phyloP scores from a whole-genome alignment of 257 asterid genomes.

The Avicennia marina region DNA sequence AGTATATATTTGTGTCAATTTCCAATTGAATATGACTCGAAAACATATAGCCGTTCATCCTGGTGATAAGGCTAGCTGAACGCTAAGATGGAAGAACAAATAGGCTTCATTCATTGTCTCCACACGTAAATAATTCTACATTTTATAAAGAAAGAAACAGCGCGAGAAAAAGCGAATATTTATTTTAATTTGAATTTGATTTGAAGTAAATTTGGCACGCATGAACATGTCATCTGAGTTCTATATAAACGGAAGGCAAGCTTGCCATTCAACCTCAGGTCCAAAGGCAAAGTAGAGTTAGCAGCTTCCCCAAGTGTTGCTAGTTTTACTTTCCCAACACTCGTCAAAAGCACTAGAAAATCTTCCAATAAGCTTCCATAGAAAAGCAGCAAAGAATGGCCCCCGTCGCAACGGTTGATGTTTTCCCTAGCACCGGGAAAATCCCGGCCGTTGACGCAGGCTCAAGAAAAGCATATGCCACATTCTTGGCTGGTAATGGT shows the following conservation, averaged over 20 bases:
- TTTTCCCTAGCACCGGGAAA: slow-evolving; percentile 23
- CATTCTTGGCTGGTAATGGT: slow-evolving; percentile 34
- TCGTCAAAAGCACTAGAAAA: not conserved
- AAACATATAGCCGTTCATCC: slow-evolving; percentile 19
- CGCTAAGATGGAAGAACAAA: slow-evolving; percentile 7
- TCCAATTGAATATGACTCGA: slow-evolving; percentile 22
- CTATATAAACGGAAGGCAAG: slow-evolving; percentile 26
- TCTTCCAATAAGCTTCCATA: not conserved
- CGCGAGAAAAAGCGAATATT: too few species aligned
- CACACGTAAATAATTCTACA: slow-evolving; percentile 21
- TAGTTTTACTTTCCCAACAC: slow-evolving; percentile 6
- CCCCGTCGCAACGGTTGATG: slow-evolving; percentile 18
- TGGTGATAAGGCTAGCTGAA: too few species aligned
- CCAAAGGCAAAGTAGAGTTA: slow-evolving; percentile 17
- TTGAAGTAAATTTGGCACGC: slow-evolving; percentile 22
- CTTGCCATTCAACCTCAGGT: slow-evolving; percentile 20
- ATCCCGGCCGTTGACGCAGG: slow-evolving; percentile 11
- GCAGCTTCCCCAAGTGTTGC: slow-evolving; percentile 12
- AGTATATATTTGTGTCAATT: slow-evolving; percentile 27
- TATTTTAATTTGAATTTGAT: slow-evolving; percentile 28
- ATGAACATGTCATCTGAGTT: slow-evolving; percentile 23
- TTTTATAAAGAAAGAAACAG: not conserved
- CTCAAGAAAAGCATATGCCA: slow-evolving; percentile 16
- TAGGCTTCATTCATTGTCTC: slow-evolving; percentile 23
- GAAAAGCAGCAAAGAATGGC: too few species aligned